Base-by-base conservation (phyloP, 108 stramenopile species). In the Mayamaea pseudoterrestris region DNA sequence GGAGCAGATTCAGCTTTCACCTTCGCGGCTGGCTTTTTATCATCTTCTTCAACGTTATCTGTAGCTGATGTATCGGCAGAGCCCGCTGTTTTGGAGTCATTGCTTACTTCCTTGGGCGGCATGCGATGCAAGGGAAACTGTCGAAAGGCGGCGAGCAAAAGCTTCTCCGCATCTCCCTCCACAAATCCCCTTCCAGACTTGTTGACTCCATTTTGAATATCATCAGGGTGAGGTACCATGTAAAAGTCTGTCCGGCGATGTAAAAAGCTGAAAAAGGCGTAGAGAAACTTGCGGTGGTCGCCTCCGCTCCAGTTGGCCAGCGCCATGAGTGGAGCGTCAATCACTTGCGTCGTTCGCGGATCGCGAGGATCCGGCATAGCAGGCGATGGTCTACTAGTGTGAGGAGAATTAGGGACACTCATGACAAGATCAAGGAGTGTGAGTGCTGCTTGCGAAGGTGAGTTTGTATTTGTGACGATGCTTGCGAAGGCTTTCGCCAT, bases 181-280 rank as follows among this genome's bases (percentile, higher is more conserved):
- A 32, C 35, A 50, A 91, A 91, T 36, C 90, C 88, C 74, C 83
- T 78, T 26, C 23, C 39, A 12, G 28, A 53, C 11, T 27, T 53
- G 5, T 71, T 64, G 20, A 52, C 56, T 34, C 56, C 26, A 8
- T 37, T 30, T 13, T 44, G 23, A 3, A 49, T 60, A 55, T 76
- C 80, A 52, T 73, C 75, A 7, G 65, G 69, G 42, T 74, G 67
- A 45, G 67, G 79, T 34, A 87, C 68, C 13, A 78, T 55, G 54
- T 87, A 91, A 51, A 91, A 87, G 57, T 91, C 90, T 3, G 90
- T 91, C 31, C 83, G 67, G 6, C 80, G 77, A 60, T 91, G 57
- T 51, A 91, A 57, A 59, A 91, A 91, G 22, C 66, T 66, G 55
- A 91, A 91, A 50, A 86, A 83, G 36, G 74, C 69, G 47, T 63